Evolutionary conservation across 2,329 filamentous ascomycete species (phyloP).

Genomic region (Dactylellina parvicollis): DNA sequence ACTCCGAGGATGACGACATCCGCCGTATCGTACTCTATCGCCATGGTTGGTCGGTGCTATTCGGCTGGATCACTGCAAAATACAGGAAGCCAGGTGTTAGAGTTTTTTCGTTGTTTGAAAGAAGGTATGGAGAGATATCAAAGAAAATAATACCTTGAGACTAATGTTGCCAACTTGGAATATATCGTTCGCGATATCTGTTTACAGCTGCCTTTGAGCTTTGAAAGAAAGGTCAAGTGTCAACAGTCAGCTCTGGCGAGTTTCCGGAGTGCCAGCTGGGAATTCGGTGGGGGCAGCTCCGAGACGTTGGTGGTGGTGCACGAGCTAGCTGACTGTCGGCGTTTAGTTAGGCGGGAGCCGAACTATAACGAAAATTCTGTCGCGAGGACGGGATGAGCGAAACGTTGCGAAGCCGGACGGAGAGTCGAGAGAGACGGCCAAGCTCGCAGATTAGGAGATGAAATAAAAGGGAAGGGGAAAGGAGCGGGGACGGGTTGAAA

Average conservation of each 20-base stretch:
- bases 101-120: neutral
- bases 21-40: slow-evolving; percentile 87
- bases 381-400: neutral
- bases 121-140: neutral
- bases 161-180: neutral
- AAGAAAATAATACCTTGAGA: neutral
- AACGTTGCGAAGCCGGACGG: neutral
- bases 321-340: neutral
- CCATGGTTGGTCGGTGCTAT: slow-evolving; percentile 69
- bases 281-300: neutral
- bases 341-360: neutral
- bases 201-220: neutral
- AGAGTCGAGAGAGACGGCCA: neutral
- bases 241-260: too few species aligned
- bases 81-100: neutral
- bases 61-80: neutral
- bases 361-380: neutral
- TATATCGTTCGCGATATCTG: neutral
- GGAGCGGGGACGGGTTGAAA: neutral
- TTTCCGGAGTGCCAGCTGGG: neutral
- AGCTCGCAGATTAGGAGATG: neutral
- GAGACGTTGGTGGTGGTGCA: too few species aligned
- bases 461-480: neutral
- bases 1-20: slow-evolving; percentile 89
- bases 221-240: neutral